Evolutionary conservation across 306 rosid genomes (phyloP).

Genomic region (Trifolium pratense): DNA sequence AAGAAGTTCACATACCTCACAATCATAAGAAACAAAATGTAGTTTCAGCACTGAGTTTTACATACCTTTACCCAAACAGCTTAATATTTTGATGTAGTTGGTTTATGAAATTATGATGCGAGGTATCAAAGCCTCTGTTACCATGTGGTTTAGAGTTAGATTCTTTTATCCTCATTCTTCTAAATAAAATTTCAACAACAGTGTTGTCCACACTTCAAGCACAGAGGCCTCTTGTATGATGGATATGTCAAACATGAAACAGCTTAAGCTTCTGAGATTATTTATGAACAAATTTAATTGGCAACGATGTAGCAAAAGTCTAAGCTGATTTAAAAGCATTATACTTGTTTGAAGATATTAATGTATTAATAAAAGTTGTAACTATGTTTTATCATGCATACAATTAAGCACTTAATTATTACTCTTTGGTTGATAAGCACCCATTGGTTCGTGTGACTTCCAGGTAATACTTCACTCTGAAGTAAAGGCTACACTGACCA

Average conservation of each 20-base stretch:
- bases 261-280: not conserved
- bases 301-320: slow-evolving; percentile 21
- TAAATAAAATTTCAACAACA: not conserved
- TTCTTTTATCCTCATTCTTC: slow-evolving; percentile 6
- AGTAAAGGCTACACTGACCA: slow-evolving; percentile 83
- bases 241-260: slow-evolving; percentile 9
- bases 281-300: slow-evolving; percentile 32
- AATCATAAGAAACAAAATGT: slow-evolving; percentile 17
- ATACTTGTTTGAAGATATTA: slow-evolving; percentile 22
- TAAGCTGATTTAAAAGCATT: slow-evolving; percentile 26
- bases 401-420: slow-evolving; percentile 17
- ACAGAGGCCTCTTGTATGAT: slow-evolving; percentile 8
- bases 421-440: slow-evolving; percentile 32
- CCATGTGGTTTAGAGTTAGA: not conserved
- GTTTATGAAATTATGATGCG: slow-evolving; percentile 16
- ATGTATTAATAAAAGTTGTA: not conserved
- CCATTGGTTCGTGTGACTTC: slow-evolving; percentile 46
- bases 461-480: slow-evolving; percentile 94
- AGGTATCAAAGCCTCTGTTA: slow-evolving; percentile 22
- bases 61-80: slow-evolving; percentile 24
- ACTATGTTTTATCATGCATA: slow-evolving; percentile 16
- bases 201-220: slow-evolving; percentile 9
- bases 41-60: slow-evolving; percentile 7
- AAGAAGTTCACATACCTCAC: slow-evolving; percentile 15
- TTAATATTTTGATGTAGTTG: slow-evolving; percentile 8